Evolutionary conservation across 306 rosid species (phyloP).

Genomic region (Inga laurina): DNA sequence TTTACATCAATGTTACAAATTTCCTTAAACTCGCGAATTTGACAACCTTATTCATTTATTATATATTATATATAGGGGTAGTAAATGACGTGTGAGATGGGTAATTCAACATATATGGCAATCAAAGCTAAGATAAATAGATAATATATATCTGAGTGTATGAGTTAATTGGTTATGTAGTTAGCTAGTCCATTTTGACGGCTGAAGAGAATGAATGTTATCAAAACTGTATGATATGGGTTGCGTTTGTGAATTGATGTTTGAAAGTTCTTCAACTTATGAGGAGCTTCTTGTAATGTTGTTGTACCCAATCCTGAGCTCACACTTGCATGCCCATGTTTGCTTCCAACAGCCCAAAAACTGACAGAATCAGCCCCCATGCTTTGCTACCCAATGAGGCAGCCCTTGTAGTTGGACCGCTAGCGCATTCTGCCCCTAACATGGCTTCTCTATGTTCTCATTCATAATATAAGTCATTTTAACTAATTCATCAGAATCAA

Average conservation of each 20-base stretch:
- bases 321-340: neutral
- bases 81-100: neutral
- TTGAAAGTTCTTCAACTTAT: neutral
- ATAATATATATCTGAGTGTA: neutral
- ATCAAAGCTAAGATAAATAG: neutral
- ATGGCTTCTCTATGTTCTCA: neutral
- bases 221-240: neutral
- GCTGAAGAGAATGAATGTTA: neutral
- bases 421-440: neutral
- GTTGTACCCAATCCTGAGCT: neutral
- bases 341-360: neutral
- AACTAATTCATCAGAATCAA: too few relatives aligned
- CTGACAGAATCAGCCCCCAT: too few relatives aligned
- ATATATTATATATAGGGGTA: neutral
- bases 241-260: neutral
- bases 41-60: too few relatives aligned
- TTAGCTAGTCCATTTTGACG: neutral
- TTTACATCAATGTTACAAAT: too few relatives aligned
- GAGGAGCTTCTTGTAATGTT: neutral
- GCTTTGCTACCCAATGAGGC: neutral
- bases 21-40: too few relatives aligned
- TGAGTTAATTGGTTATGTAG: neutral
- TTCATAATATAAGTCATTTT: too few relatives aligned
- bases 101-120: neutral
- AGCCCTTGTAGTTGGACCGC: neutral